A percentile compares a stretch with the other conserved stretches of the same genome.
Evolutionary conservation across 2,329 filamentous ascomycete species (phyloP).

Genomic region (Diaporthe batatas): DNA sequence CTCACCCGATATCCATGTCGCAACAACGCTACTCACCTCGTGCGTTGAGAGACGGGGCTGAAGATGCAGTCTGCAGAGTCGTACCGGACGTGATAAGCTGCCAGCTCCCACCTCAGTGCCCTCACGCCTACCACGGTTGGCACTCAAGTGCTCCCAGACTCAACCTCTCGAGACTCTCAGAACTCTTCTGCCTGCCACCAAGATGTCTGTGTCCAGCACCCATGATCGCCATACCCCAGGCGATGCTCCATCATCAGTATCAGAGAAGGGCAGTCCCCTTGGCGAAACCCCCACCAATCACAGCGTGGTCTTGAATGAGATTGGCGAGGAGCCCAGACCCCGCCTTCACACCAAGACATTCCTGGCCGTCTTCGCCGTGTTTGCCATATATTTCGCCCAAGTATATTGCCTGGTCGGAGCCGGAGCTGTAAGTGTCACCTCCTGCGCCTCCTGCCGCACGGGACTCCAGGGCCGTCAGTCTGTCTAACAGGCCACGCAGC

Average conservation of each 20-base stretch:
- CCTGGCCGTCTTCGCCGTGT: slow-evolving; percentile 52
- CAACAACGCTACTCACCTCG: background rate
- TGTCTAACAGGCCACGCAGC: slow-evolving; percentile 44
- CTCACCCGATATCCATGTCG: slow-evolving; percentile 17
- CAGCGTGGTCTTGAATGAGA: background rate
- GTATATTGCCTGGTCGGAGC: slow-evolving; percentile 52
- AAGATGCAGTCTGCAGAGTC: background rate
- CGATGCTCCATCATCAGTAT: slow-evolving; percentile 17
- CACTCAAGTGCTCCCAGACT: background rate
- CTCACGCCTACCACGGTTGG: background rate
- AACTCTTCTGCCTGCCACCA: background rate
- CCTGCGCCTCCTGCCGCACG: background rate
- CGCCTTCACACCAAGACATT: slow-evolving; percentile 53
- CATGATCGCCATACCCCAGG: background rate
- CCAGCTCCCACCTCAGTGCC: background rate
- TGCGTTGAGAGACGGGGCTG: background rate
- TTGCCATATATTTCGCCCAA: slow-evolving; percentile 54
- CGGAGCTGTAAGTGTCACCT: slow-evolving; percentile 49
- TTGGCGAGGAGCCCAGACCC: slow-evolving; percentile 43
- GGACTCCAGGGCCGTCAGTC: background rate
- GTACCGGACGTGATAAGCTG: slow-evolving; percentile 17
- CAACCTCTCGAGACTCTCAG: background rate
- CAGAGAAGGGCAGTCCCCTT: slow-evolving; percentile 6
- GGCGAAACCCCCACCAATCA: background rate
- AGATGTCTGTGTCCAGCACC: slow-evolving; percentile 6